Evolutionary conservation across 75 land plant genomes (phyloP).

Genomic region (Azolla pinnata): DNA sequence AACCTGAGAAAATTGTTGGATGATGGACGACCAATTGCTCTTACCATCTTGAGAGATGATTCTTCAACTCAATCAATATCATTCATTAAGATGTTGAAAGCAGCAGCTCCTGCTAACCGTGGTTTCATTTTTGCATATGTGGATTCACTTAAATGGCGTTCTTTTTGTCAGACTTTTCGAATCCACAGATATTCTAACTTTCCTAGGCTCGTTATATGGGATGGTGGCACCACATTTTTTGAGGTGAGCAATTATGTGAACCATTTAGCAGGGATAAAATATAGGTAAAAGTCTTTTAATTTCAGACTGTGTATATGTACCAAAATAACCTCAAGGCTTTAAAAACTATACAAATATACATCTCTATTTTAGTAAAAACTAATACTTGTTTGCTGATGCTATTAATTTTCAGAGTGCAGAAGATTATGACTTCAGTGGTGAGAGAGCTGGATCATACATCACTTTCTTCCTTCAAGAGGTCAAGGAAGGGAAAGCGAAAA

Average conservation of each 20-base stretch:
- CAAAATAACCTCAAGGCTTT: neutral
- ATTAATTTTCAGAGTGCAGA: constrained; percentile 34
- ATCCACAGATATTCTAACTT: constrained; percentile 29
- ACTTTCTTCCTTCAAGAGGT: constrained; percentile 52
- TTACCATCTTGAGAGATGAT: constrained; percentile 56
- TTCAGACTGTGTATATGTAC: neutral
- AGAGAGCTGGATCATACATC: constrained; percentile 38
- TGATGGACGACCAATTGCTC: constrained; percentile 58
- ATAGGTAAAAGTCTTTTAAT: constrained; percentile 23
- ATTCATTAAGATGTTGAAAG: constrained; percentile 57
- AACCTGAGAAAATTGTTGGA: constrained; percentile 49
- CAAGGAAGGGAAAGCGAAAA: constrained; percentile 38
- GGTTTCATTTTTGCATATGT: constrained; percentile 65
- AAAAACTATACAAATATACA: neutral
- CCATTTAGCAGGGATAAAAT: no score
- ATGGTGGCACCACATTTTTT: constrained; percentile 45
- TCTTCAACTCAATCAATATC: constrained; percentile 33
- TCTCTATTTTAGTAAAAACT: neutral
- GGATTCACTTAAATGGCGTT: constrained; percentile 46
- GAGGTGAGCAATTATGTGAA: no score
- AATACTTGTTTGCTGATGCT: no score
- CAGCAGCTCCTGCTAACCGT: constrained; percentile 77
- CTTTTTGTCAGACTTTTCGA: constrained; percentile 50
- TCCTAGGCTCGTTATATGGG: constrained; percentile 74
- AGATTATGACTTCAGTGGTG: constrained; percentile 34